Evolutionary conservation across 192 early-diverging fungal genomes (phyloP).

Genomic region (Coemansia sp.): DNA sequence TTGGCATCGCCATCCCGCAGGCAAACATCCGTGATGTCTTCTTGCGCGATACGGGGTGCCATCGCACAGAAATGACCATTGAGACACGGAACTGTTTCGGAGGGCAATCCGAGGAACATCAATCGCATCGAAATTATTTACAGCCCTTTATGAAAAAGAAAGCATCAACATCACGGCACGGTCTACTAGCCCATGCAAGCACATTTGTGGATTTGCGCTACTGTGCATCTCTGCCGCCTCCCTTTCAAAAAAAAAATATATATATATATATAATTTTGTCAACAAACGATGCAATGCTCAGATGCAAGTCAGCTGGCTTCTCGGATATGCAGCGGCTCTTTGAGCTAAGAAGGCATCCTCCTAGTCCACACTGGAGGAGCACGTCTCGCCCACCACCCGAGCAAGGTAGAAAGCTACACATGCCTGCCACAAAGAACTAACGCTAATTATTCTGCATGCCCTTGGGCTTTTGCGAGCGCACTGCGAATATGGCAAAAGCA

Average conservation of each 20-base stretch:
- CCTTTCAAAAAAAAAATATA: not conserved
- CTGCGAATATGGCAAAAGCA: too few relatives aligned
- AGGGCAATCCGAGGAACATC: not conserved
- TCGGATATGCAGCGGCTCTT: not conserved
- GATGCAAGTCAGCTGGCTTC: not conserved
- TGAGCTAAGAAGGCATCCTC: not conserved
- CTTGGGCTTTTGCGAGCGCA: too few relatives aligned
- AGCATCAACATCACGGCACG: too few relatives aligned
- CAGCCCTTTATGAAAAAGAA: not conserved
- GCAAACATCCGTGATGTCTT: too few relatives aligned
- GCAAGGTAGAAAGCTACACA: too few relatives aligned
- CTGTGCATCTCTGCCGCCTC: not conserved
- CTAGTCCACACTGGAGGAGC: too few relatives aligned
- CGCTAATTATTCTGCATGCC: too few relatives aligned
- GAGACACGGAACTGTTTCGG: not conserved
- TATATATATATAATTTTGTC: too few relatives aligned
- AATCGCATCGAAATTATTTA: conserved; percentile 2
- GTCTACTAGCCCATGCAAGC: not conserved
- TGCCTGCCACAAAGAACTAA: too few relatives aligned
- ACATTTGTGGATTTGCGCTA: not conserved
- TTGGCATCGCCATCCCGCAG: too few relatives aligned
- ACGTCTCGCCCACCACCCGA: too few relatives aligned
- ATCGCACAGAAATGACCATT: not conserved
- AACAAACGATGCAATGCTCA: not conserved
- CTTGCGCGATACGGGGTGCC: too few relatives aligned